phyloP scores from a whole-genome alignment of 352 stramenopile genomes.

The Phytophthora palmivora region DNA sequence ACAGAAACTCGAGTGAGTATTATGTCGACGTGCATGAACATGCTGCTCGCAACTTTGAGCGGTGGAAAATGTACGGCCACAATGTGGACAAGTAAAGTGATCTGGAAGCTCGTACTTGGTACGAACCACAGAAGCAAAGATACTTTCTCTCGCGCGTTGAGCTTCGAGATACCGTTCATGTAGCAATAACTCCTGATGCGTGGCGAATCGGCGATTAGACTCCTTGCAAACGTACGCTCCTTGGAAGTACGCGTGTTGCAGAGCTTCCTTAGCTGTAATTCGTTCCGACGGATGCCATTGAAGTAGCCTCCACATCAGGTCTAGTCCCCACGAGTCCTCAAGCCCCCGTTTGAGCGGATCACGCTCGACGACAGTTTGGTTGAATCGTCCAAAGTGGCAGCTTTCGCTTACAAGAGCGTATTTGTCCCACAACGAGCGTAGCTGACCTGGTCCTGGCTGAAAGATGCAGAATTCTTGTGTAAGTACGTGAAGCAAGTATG shows the following conservation, averaged over 20 bases:
- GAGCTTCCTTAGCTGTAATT: conserved; percentile 76
- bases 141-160: conserved; percentile 51
- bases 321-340: conserved; percentile 77
- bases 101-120: conserved; percentile 56
- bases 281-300: conserved; percentile 93
- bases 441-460: conserved; percentile 60
- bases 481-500: conserved; percentile 80
- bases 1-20: conserved; percentile 57
- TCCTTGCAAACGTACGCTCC: conserved; percentile 75
- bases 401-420: conserved; percentile 80
- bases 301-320: conserved; percentile 95
- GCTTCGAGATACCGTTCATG: conserved; percentile 73
- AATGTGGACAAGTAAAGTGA: conserved; percentile 67
- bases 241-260: conserved; percentile 89
- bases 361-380: conserved; percentile 88
- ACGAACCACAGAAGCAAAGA: conserved; percentile 64
- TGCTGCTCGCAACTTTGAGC: conserved; percentile 71
- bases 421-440: conserved; percentile 65
- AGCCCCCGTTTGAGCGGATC: conserved; percentile 93
- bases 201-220: conserved; percentile 73
- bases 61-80: conserved; percentile 67
- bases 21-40: conserved; percentile 54
- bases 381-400: conserved; percentile 92
- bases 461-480: conserved; percentile 89
- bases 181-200: conserved; percentile 57